Evolutionary conservation across 306 rosid species (phyloP).

Genomic region (Lablab purpureus): DNA sequence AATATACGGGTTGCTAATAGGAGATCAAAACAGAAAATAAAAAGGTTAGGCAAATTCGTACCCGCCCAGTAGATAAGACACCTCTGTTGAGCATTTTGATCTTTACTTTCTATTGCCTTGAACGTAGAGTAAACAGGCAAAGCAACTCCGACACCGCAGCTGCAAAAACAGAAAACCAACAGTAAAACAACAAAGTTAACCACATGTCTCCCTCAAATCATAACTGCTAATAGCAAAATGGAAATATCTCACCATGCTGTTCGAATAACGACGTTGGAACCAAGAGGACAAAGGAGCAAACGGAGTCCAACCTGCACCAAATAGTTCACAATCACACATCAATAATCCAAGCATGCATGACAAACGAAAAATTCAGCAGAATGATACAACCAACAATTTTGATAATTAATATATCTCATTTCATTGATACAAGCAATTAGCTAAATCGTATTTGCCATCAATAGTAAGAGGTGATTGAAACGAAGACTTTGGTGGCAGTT

Average conservation of each 20-base stretch:
- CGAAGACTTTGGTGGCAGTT: conserved; percentile 13
- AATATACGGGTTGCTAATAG: neutral
- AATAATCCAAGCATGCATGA: conserved; percentile 14
- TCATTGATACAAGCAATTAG: neutral
- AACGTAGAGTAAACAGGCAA: conserved; percentile 91
- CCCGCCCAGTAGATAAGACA: conserved; percentile 98
- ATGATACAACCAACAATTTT: neutral
- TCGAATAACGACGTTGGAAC: conserved; percentile 78
- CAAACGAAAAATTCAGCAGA: neutral
- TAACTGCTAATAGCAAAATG: conserved; percentile 7
- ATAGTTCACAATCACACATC: conserved; percentile 16
- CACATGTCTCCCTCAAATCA: neutral
- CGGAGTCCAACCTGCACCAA: conserved; percentile 80
- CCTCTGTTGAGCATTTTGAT: conserved; percentile 71
- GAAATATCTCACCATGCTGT: conserved; percentile 71
- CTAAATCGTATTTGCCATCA: neutral
- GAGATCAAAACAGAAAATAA: conserved; percentile 11
- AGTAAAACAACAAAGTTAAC: neutral
- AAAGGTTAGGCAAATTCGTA: conserved; percentile 26
- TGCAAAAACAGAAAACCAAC: conserved; percentile 41
- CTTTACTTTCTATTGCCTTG: conserved; percentile 85
- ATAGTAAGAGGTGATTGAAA: neutral
- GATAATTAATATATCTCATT: neutral
- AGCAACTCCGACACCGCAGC: conserved; percentile 87
- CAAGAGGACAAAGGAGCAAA: conserved; percentile 82